Percentiles rank a stretch among this genome's conserved stretches.
phyloP scores from a whole-genome alignment of 495 filamentous ascomycete genomes.

The Alectoria sarmentosa region DNA sequence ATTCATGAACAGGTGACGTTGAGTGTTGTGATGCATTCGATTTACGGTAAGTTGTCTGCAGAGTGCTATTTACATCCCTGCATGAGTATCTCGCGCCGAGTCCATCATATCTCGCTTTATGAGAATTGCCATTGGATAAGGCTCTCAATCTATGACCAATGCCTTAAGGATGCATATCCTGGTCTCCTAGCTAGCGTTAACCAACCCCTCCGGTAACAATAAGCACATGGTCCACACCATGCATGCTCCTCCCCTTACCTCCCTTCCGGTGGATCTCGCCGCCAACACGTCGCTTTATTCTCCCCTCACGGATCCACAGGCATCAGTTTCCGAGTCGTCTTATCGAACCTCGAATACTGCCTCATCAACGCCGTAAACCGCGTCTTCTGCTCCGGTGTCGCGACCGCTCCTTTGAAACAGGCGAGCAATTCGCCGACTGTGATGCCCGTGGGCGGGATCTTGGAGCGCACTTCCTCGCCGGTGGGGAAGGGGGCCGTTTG shows the following conservation, averaged over 20 bases:
- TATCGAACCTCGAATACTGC: conserved; percentile 38
- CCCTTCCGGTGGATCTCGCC: background rate
- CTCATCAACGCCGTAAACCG: conserved; percentile 52
- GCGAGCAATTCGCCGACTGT: conserved; percentile 53
- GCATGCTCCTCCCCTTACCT: background rate
- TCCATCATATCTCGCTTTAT: background rate
- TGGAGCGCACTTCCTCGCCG: conserved; percentile 62
- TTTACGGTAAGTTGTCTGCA: background rate
- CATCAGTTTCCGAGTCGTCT: conserved; percentile 39
- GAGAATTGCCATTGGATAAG: background rate
- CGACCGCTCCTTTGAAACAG: conserved; percentile 41
- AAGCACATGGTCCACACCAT: background rate
- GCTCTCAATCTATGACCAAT: background rate
- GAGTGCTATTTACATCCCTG: background rate
- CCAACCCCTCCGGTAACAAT: too few species aligned
- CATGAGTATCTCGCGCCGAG: background rate
- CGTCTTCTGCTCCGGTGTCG: conserved; percentile 33
- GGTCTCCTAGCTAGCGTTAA: background rate
- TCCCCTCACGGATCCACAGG: conserved; percentile 6
- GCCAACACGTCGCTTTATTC: background rate
- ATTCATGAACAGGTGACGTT: too few species aligned
- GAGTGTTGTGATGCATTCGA: background rate
- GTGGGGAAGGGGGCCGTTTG: conserved; percentile 44
- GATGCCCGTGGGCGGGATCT: conserved; percentile 62
- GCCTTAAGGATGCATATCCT: background rate